Evolutionary conservation across 1,139 yeast species (phyloP).

Genomic region (Taphrina betulina): DNA sequence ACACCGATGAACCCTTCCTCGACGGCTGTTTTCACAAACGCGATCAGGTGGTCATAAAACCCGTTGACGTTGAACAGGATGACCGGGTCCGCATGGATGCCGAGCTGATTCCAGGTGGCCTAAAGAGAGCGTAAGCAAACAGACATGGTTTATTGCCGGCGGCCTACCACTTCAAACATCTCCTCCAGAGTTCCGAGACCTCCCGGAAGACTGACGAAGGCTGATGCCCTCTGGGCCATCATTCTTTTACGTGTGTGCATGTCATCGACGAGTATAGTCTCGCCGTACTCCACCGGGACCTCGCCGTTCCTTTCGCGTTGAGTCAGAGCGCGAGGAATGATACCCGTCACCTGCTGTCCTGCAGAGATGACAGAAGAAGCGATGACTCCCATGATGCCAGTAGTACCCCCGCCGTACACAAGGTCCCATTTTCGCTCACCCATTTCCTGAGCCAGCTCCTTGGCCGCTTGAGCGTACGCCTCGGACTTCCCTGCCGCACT

Average conservation of each 20-base stretch:
- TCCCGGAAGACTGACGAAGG: conserved; percentile 87
- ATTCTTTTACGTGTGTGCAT: conserved; percentile 86
- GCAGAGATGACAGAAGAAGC: conserved; percentile 78
- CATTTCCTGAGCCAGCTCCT: conserved; percentile 16
- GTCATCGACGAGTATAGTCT: conserved; percentile 76
- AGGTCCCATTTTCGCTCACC: conserved; percentile 42
- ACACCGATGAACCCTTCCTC: conserved; percentile 65
- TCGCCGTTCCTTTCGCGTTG: conserved; percentile 61
- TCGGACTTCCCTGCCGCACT: conserved; percentile 25
- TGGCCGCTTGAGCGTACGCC: conserved; percentile 21
- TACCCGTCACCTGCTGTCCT: conserved; percentile 64
- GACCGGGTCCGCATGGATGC: conserved; percentile 78
- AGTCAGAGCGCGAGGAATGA: conserved; percentile 80
- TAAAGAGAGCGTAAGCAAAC: not conserved
- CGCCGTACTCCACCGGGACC: conserved; percentile 69
- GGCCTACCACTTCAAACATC: conserved; percentile 49
- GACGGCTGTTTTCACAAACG: conserved; percentile 50
- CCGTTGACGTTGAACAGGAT: conserved; percentile 76
- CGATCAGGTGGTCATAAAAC: conserved; percentile 68
- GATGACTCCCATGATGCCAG: conserved; percentile 74
- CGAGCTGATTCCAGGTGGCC: conserved; percentile 86
- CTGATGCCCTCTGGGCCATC: conserved; percentile 86
- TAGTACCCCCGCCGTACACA: conserved; percentile 90
- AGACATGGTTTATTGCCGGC: not conserved
- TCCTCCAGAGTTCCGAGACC: conserved; percentile 92